phyloP scores from a whole-genome alignment of 2,329 filamentous ascomycete genomes.

The Aspergillus chevalieri region DNA sequence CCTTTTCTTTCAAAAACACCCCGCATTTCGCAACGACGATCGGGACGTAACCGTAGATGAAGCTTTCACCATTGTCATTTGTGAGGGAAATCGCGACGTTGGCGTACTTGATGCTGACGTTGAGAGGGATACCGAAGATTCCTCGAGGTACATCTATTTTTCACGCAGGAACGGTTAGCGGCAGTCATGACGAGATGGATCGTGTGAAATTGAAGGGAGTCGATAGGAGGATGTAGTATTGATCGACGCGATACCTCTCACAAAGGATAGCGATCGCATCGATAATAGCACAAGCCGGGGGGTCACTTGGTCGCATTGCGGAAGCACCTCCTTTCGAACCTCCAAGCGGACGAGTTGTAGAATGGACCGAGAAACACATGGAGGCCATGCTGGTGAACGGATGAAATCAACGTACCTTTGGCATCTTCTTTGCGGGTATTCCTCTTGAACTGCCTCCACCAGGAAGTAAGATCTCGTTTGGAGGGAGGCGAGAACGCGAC shows the following conservation, averaged over 20 bases:
- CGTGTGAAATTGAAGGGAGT: too few relatives aligned
- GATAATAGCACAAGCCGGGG: not conserved
- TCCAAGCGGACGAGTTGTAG: not conserved
- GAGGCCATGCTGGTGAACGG: not conserved
- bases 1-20: slow-evolving; percentile 95
- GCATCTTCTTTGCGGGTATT: slow-evolving; percentile 57
- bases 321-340: not conserved
- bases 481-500: slow-evolving; percentile 65
- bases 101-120: slow-evolving; percentile 91
- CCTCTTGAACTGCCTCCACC: slow-evolving; percentile 95
- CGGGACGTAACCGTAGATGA: slow-evolving; percentile 97
- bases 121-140: slow-evolving; percentile 90
- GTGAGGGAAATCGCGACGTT: slow-evolving; percentile 97
- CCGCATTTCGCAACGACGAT: slow-evolving; percentile 98
- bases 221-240: too few relatives aligned
- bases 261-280: not conserved
- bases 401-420: slow-evolving; percentile 46
- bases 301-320: not conserved
- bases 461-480: slow-evolving; percentile 83
- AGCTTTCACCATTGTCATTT: slow-evolving; percentile 86
- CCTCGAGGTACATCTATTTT: slow-evolving; percentile 50
- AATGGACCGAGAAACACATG: not conserved
- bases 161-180: not conserved
- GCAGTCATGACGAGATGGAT: too few relatives aligned
- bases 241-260: too few relatives aligned